phyloP scores from a whole-genome alignment of 1,139 yeast genomes.

The Saccharomyces hybrid region DNA sequence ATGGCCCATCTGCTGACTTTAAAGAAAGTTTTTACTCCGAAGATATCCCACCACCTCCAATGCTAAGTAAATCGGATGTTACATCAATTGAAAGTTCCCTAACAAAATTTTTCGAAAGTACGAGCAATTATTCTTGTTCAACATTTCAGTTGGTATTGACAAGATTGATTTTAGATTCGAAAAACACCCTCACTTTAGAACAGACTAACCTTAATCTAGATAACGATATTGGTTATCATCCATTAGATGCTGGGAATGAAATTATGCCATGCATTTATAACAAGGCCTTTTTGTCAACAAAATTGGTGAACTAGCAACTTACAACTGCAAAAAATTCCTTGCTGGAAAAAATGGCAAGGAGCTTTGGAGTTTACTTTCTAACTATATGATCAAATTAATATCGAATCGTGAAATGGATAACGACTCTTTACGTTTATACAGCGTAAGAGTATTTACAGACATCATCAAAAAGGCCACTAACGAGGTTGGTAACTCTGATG shows the following conservation, averaged over 20 bases:
- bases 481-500: slow-evolving; percentile 32
- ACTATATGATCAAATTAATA: slow-evolving; percentile 43
- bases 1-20: slow-evolving; percentile 50
- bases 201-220: slow-evolving; percentile 14
- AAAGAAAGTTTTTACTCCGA: slow-evolving; percentile 28
- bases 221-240: slow-evolving; percentile 8
- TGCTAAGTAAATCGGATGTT: slow-evolving; percentile 38
- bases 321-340: slow-evolving; percentile 46
- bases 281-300: slow-evolving; percentile 33
- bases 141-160: slow-evolving; percentile 44
- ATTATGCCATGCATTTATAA: slow-evolving; percentile 31
- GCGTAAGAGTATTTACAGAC: slow-evolving; percentile 44
- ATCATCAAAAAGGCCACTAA: slow-evolving; percentile 43
- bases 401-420: slow-evolving; percentile 33
- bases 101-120: slow-evolving; percentile 54
- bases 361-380: slow-evolving; percentile 41
- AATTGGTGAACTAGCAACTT: slow-evolving; percentile 41
- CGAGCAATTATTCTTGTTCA: slow-evolving; percentile 44
- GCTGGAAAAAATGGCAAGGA: slow-evolving; percentile 27
- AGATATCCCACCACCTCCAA: slow-evolving; percentile 35
- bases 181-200: slow-evolving; percentile 20
- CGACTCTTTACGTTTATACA: slow-evolving; percentile 40
- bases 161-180: slow-evolving; percentile 42
- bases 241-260: slow-evolving; percentile 7
- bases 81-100: slow-evolving; percentile 48